Evolutionary conservation across 2,329 filamentous ascomycete species (phyloP), one percentile per base, ranked within the genome.

Genomic region (Neofusicoccum umdonicola): DNA sequence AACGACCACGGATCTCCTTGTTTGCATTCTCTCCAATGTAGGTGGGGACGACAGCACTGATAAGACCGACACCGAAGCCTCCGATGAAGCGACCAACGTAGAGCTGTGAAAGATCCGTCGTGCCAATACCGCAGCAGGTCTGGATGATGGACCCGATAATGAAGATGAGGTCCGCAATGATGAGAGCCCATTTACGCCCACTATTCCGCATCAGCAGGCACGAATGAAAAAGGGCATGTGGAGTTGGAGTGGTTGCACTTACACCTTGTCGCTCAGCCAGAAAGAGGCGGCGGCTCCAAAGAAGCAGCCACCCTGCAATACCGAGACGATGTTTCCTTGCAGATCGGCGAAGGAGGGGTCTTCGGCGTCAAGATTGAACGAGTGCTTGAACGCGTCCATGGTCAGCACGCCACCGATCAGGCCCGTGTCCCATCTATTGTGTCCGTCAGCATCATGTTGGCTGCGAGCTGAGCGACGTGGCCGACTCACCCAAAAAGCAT

Each of bases 21-120:
- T 80, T 79, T 5, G 77, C 78, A 65, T 79, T 80, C 67, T 81
- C 79, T n/a, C 77, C 77, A 66, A 80, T 79, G 64, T 80, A 80
- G 0, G 78, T 80, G 3, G 79, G 79, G 1, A 80, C 78, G 4
- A 81, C 77, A 5, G 78, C 78, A 58, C 71, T 74, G 37, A 80
- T 78, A 42, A 80, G 66, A 1, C 79, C 79, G 5, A 80, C 79
- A 0, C 79, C 79, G 65, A 80, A 79, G 0, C 79, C 79, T 15
- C 78, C 79, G 65, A 81, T 79, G 8, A 80, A 75, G 13, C 79
- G 71, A 5, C 79, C 79, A 13, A 79, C 71, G 48, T 80, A 80
- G 4, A 81, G 69, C 63, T 80, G 77, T 1, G 75, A 67, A 13
- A 80, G 68, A 66, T 71, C 69, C 12, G 71, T 71, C 2, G 72